Percentiles rank a stretch among this genome's conserved stretches.
Evolutionary conservation across 1,139 yeast species (phyloP).

Genomic region (Tardiomyces depauwii): DNA sequence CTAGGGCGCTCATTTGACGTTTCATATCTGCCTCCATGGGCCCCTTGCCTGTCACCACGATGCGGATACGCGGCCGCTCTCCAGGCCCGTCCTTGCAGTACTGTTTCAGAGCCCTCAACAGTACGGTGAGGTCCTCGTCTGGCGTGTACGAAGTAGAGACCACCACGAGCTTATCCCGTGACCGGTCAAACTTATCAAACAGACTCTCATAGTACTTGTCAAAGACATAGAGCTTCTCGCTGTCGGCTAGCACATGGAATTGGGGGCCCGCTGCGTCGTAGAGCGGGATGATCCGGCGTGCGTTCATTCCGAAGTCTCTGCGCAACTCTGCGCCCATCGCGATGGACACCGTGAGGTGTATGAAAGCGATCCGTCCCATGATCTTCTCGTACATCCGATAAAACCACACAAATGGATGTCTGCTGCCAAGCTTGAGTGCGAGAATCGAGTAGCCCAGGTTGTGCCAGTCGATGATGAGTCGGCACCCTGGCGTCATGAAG

Average conservation of each 20-base stretch:
- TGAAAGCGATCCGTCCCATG: constrained; percentile 52
- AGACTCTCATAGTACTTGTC: constrained; percentile 26
- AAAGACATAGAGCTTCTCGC: constrained; percentile 29
- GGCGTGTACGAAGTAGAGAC: constrained; percentile 93
- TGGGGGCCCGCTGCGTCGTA: constrained; percentile 39
- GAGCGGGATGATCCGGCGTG: constrained; percentile 28
- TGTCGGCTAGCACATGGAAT: constrained; percentile 40
- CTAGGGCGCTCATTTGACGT: constrained; percentile 22
- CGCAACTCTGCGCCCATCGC: constrained; percentile 56
- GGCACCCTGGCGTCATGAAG: constrained; percentile 44
- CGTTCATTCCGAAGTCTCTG: constrained; percentile 40
- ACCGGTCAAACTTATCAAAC: constrained; percentile 29
- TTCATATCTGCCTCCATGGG: constrained; percentile 44
- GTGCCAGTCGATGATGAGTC: constrained; percentile 89
- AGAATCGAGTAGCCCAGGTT: constrained; percentile 82
- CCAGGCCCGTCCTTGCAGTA: constrained; percentile 36
- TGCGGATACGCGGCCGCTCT: constrained; percentile 43
- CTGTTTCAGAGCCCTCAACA: constrained; percentile 54
- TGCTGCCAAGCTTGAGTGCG: constrained; percentile 44
- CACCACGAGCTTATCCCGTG: constrained; percentile 50
- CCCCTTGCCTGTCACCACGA: constrained; percentile 90
- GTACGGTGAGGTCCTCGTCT: constrained; percentile 73
- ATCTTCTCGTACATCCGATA: constrained; percentile 29
- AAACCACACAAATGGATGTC: constrained; percentile 52
- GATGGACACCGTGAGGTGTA: constrained; percentile 72